Base-by-base conservation (phyloP, 768 basidiomycete species). In the Tylopilus subfusipes region DNA sequence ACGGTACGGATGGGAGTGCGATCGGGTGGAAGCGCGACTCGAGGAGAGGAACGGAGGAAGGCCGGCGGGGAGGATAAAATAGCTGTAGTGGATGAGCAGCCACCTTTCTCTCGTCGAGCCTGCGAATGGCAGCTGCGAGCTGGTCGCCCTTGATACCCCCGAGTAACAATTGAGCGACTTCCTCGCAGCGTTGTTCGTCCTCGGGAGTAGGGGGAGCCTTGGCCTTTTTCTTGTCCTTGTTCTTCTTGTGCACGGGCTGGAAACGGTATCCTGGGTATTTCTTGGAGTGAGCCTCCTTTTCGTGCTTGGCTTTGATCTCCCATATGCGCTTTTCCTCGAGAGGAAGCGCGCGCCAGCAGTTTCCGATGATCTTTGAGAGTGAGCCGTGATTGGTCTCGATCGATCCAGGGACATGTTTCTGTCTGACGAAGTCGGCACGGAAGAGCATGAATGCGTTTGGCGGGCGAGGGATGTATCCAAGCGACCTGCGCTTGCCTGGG, bases 131-230 rank as follows among this genome's bases (percentile, higher is more conserved):
- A 44, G 74, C 77, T 0, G 83, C 83, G 30, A 88, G 80, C 59
- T 85, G 79, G 27, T 84, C 82, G 36, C 86, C 86, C 65, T 86
- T 86, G 70, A 82, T 86, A 3, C 86, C 86, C 42, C 82, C 80
- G 2, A 88, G 75, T 0, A 88, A 72, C 8, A 88, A 69, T 54
- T 79, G 78, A 0, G 86, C 84, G 14, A 88, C 82, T 46, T 82
- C 79, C 52, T 86, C 76, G 39, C 68, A 70, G 1, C 73, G 68
- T 2, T 63, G 58, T 25, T 72, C 70, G 21, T 73, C 68, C 42
- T 68, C 65, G 16, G 60, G 57, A 0, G 63, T 61, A 1, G 62
- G 22, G 0, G 44, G 11, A 0, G 60, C 19, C 36, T 63, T 69
- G 5, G 63, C 63, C 65, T 74, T 75, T 53, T 73, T 73, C 71